These are phyloP conservation scores for Psophocarpus tetragonolobus DNA, from an alignment of 306 rosid species.

Conservation along the genomic window DNA sequence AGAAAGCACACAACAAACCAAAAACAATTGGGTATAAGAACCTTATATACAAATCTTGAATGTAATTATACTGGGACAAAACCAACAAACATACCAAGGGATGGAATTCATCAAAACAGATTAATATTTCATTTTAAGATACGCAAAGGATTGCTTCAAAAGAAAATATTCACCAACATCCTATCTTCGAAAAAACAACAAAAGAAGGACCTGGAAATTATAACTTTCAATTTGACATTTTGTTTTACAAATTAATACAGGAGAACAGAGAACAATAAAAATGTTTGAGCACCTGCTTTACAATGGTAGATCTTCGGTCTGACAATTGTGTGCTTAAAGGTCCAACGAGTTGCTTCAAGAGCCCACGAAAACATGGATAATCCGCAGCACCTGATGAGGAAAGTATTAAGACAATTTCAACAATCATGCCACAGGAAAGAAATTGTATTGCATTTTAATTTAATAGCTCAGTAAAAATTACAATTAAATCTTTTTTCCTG, in stretches of 20 bases:
- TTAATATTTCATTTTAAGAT: conserved; percentile 2
- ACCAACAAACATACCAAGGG: background rate
- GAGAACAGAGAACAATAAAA: conserved; percentile 16
- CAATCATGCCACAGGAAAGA: background rate
- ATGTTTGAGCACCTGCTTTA: conserved; percentile 76
- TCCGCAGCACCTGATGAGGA: conserved; percentile 80
- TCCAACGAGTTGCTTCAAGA: conserved; percentile 91
- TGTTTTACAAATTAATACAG: background rate
- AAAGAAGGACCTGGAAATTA: conserved; percentile 7
- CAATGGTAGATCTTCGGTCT: conserved; percentile 97
- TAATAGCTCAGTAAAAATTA: conserved; percentile 13
- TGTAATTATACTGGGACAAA: conserved; percentile 28
- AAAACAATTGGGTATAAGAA: conserved; percentile 20
- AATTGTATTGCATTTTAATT: background rate
- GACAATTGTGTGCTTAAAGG: conserved; percentile 92
- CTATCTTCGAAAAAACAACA: background rate
- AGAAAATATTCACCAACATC: conserved; percentile 21
- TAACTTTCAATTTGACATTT: conserved; percentile 10
- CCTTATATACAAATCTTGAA: conserved; percentile 24
- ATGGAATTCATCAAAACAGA: conserved; percentile 14
- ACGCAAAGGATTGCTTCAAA: conserved; percentile 20
- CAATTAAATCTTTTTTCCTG: conserved; percentile 1
- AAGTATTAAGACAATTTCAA: conserved; percentile 24
- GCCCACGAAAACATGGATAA: conserved; percentile 89
- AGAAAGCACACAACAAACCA: conserved; percentile 29